Evolutionary conservation across 2,329 filamentous ascomycete genomes (phyloP), one percentile per base, ranked within the genome.

Genomic region (Lachnellula arida): DNA sequence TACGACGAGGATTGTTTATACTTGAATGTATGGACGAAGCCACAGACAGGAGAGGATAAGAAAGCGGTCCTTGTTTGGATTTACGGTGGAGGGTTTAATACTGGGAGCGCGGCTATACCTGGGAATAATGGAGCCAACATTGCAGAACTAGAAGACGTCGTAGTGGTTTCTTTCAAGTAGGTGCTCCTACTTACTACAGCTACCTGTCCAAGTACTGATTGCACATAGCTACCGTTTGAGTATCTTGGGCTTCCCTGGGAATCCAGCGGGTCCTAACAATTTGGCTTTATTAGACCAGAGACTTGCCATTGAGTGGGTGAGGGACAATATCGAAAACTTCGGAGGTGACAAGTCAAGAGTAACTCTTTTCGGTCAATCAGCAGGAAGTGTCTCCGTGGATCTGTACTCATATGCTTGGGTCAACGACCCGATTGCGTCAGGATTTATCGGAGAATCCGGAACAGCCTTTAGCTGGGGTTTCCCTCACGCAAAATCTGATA

Each of bases 281-380:
- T 70, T 86, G 9, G 87, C 86, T 1, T 69, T 88, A 48, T 74
- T 78, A 57, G 85, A 88, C 64, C 84, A 87, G 69, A 76, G 81
- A 60, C 65, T 79, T 9, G 76, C 81, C 5, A 72, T 87, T 15
- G 72, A 75, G 59, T 88, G 85, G 85, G 77, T 87, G 25, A 74
- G 76, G 56, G 73, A 78, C 25, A 86, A 86, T 65, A 80, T 85
- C 49, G 77, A 68, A 2, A 72, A 71, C 2, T 85, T 88, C 67
- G 84, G 84, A 0, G 85, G 84, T 1, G 79, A 87, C 60, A 72
- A 73, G 1, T 68, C 70, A 2, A 77, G 80, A 56, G 76, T 87
- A 34, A 80, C 76, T 1, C 68, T 82, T 44, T 81, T 75, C 72
- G 80, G 78, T 39, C 78, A 84, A 69, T 79, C 75, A 3, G 79